A percentile compares a stretch with the other conserved stretches of the same genome.
Conservation (phyloP, 1,284 basidiomycete genomes). For the Irpex sp. region DNA sequence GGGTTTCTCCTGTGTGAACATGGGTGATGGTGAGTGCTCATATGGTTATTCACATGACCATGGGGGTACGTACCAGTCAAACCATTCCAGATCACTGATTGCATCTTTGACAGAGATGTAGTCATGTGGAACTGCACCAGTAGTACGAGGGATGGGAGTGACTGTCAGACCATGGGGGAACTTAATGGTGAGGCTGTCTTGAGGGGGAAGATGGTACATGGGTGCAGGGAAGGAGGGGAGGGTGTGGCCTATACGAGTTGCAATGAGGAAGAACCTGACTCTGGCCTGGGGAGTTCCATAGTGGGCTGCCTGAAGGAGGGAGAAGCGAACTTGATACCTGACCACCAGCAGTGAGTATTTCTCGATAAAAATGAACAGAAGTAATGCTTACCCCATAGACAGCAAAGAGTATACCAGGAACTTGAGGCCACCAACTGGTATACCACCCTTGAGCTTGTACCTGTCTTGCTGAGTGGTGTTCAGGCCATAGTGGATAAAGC, state of each 20-base stretch:
- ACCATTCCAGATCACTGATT: slow-evolving; percentile 62
- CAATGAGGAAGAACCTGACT: slow-evolving; percentile 68
- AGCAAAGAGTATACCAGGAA: slow-evolving; percentile 54
- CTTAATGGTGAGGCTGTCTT: slow-evolving; percentile 43
- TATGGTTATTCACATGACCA: not conserved
- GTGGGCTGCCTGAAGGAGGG: slow-evolving; percentile 63
- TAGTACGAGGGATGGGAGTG: slow-evolving; percentile 40
- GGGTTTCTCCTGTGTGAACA: not conserved
- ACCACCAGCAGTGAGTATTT: not conserved
- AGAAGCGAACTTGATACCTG: slow-evolving; percentile 49
- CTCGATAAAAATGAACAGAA: not conserved
- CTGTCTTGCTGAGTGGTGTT: slow-evolving; percentile 44
- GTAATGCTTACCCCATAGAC: slow-evolving; percentile 51
- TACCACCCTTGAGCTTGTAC: slow-evolving; percentile 52
- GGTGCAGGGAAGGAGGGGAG: slow-evolving; percentile 67
- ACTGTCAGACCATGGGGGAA: slow-evolving; percentile 38
- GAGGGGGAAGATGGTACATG: slow-evolving; percentile 56
- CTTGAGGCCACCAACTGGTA: slow-evolving; percentile 66
- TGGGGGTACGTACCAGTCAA: slow-evolving; percentile 54
- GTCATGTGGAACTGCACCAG: slow-evolving; percentile 48
- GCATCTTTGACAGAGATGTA: slow-evolving; percentile 63
- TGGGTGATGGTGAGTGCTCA: slow-evolving; percentile 7
- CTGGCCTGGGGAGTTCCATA: slow-evolving; percentile 72
- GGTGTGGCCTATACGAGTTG: slow-evolving; percentile 45
- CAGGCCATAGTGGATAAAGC: slow-evolving; percentile 57